phyloP scores from a whole-genome alignment of 129 eudicot species.

The Flaveria trinervia region DNA sequence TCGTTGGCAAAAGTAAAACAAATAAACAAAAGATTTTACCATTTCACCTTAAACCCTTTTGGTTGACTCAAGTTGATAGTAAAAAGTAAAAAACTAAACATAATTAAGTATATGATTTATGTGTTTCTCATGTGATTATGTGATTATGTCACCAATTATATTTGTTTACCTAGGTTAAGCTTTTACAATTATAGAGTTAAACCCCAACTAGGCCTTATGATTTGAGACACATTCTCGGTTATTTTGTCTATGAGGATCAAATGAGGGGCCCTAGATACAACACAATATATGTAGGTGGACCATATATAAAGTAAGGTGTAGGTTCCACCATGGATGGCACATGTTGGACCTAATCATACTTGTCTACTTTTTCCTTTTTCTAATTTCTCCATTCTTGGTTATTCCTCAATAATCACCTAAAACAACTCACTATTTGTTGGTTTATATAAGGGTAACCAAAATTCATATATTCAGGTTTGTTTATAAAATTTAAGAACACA shows the following conservation, averaged over 20 bases:
- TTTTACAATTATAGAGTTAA: background rate
- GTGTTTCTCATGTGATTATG: too few species aligned
- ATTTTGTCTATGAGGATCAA: conserved; percentile 34
- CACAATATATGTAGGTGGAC: conserved; percentile 53
- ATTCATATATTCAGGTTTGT: background rate
- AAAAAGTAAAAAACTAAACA: too few species aligned
- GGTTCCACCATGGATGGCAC: conserved; percentile 51
- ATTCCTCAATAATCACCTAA: conserved; percentile 28
- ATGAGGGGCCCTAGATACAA: conserved; percentile 41
- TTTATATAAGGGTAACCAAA: background rate
- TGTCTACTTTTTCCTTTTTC: conserved; percentile 38
- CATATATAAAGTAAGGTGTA: conserved; percentile 42
- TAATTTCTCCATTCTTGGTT: background rate
- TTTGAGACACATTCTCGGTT: conserved; percentile 19
- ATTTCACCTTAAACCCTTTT: too few species aligned
- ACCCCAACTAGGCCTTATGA: conserved; percentile 17
- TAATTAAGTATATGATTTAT: too few species aligned
- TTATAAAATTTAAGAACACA: background rate
- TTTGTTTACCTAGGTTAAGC: background rate
- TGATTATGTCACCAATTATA: background rate
- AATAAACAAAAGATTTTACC: too few species aligned
- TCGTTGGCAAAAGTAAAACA: too few species aligned
- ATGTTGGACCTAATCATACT: conserved; percentile 64
- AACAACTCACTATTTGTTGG: background rate
- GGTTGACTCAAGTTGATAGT: too few species aligned